Evolutionary conservation across 2,329 filamentous ascomycete species (phyloP).

Genomic region (Fusarium phyllophilum): DNA sequence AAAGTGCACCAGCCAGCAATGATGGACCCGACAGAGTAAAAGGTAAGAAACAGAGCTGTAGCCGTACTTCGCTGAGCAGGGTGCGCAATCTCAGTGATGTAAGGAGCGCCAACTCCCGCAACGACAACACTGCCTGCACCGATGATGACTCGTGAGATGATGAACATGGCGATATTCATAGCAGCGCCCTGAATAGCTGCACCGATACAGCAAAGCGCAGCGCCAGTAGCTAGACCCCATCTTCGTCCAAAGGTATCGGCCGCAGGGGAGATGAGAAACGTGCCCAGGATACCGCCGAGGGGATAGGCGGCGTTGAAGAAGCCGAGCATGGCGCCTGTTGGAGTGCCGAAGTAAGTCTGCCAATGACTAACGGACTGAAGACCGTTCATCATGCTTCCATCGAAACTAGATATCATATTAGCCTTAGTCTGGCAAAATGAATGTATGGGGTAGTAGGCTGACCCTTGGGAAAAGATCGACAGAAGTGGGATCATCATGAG

Average conservation of each 20-base stretch:
- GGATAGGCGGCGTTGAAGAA: slow-evolving; percentile 1
- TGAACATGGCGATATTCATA: slow-evolving; percentile 5
- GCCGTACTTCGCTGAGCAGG: background rate
- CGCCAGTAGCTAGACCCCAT: background rate
- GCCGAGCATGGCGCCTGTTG: background rate
- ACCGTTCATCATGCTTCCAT: slow-evolving; percentile 9
- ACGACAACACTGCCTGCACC: background rate
- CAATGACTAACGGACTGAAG: background rate
- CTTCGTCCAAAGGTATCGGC: background rate
- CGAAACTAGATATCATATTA: background rate
- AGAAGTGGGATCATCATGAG: slow-evolving; percentile 3
- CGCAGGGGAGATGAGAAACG: background rate
- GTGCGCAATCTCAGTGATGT: background rate
- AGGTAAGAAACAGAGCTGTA: background rate
- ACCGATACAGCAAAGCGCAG: background rate
- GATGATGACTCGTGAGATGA: background rate
- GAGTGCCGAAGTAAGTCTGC: background rate
- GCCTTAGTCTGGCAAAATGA: no score
- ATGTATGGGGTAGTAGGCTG: background rate
- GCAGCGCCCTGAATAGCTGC: background rate
- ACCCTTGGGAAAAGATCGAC: background rate
- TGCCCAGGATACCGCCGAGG: background rate
- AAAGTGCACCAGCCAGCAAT: background rate
- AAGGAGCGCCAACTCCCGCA: background rate
- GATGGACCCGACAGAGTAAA: background rate